Evolutionary conservation across 352 stramenopile species (phyloP).

Genomic region (Globisporangium paroecandrum): DNA sequence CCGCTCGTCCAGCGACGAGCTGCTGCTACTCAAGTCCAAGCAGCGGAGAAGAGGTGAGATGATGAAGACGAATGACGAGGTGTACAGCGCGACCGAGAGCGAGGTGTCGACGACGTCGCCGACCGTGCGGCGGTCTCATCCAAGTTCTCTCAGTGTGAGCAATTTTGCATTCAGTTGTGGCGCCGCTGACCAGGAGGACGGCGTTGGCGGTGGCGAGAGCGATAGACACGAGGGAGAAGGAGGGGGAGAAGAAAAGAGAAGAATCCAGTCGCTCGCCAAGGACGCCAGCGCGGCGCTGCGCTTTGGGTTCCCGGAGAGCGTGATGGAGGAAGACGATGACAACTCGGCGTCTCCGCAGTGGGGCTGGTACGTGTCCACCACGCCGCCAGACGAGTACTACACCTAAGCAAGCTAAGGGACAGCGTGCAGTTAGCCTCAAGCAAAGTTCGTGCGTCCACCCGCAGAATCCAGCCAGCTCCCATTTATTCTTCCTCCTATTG

Average conservation of each 20-base stretch:
- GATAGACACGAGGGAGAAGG: neutral
- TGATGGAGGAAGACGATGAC: constrained; percentile 35
- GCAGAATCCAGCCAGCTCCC: neutral
- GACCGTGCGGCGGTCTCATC: constrained; percentile 15
- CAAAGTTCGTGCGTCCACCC: neutral
- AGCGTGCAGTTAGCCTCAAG: neutral
- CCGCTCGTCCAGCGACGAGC: neutral
- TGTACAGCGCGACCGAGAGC: constrained; percentile 66
- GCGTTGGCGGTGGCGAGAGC: neutral
- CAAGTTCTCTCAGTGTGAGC: constrained; percentile 10
- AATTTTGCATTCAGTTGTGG: constrained; percentile 16
- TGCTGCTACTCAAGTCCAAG: constrained; percentile 13
- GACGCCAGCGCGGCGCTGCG: neutral
- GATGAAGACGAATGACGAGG: constrained; percentile 30
- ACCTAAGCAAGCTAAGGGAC: constrained; percentile 17
- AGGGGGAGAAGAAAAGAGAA: neutral
- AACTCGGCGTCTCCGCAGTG: constrained; percentile 58
- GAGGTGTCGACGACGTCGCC: constrained; percentile 45
- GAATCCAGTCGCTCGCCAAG: neutral
- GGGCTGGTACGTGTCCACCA: constrained; percentile 83
- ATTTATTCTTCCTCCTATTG: neutral
- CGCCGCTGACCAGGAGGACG: constrained; percentile 35
- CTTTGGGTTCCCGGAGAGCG: constrained; percentile 14
- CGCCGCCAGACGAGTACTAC: constrained; percentile 73
- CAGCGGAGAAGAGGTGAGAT: constrained; percentile 24